Evolutionary conservation across 805 yeast species (phyloP), one percentile per base, ranked within the genome.

Genomic region (Candida nanaspora): DNA sequence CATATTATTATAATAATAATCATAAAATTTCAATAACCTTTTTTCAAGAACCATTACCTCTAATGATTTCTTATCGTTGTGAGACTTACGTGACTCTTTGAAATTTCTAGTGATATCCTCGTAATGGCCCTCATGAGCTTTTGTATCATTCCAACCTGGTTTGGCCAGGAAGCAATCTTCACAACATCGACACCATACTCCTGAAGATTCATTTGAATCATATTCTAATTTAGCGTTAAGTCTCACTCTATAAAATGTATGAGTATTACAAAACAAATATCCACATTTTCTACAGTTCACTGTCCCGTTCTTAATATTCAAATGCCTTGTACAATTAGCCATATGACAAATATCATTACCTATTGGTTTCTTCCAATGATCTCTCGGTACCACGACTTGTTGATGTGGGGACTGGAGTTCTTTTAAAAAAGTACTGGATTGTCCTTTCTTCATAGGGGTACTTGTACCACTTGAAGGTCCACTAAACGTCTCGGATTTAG

Each of bases 231-330:
- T 50, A n/a, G 57, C 50, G 44, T 72, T 59, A 15, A 87, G 61
- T 50, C 70, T 74, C 35, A 78, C 68, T 39, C 70, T 65, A 49
- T 68, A 78, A 39, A 63, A 55, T 3, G 87, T 67, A 60, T 88
- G 95, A 23, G 56, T 59, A 44, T 72, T 71, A 56, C 96, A 87
- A 53, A 61, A 86, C 15, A 87, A 56, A 21, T 66, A 53, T 0
- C 96, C 96, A 62, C 96, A 88, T 48, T 73, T 74, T 20, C 91
- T 63, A 59, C 96, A 86, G 55, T 86, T 82, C 6, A 76, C 75
- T 2, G 70, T 59, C 0, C 84, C 86, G 47, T 70, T 73, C 42
- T 76, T 72, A 22, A 74, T 63, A 38, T 63, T 70, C 30, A 82
- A 61, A 4, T 44, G 49, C 39, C 62, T 70, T 8, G 49, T 41